phyloP scores from a whole-genome alignment of 1,284 basidiomycete genomes.

The Apiotrichum domesticum region DNA sequence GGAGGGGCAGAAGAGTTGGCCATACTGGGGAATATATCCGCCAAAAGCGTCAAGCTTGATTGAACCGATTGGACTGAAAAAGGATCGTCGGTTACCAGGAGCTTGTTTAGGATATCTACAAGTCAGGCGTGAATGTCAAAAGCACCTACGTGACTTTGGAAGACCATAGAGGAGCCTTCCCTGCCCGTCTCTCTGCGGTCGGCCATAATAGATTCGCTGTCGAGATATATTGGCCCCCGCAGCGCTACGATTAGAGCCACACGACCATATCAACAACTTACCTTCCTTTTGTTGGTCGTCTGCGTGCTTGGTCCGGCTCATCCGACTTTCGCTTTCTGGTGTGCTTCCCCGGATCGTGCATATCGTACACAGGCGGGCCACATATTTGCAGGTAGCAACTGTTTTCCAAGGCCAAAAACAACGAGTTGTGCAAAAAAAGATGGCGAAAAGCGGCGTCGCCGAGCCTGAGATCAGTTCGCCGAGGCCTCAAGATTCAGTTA shows the following conservation, averaged over 20 bases:
- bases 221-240: not conserved
- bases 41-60: slow-evolving; percentile 5
- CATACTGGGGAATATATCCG: slow-evolving; percentile 9
- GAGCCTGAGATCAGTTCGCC: slow-evolving; percentile 29
- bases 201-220: slow-evolving; percentile 41
- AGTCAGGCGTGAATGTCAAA: not conserved
- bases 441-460: slow-evolving; percentile 46
- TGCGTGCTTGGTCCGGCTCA: not conserved
- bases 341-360: slow-evolving; percentile 20
- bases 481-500: slow-evolving; percentile 3
- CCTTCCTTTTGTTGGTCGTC: slow-evolving; percentile 1
- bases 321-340: slow-evolving; percentile 12
- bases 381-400: slow-evolving; percentile 50
- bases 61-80: slow-evolving; percentile 22
- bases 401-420: slow-evolving; percentile 48
- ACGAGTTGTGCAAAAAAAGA: slow-evolving; percentile 46
- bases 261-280: not conserved
- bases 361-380: slow-evolving; percentile 44
- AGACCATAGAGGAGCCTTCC: slow-evolving; percentile 31
- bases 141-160: slow-evolving; percentile 32
- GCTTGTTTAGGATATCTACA: slow-evolving; percentile 37
- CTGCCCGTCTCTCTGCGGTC: slow-evolving; percentile 15
- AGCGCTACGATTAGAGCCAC: not conserved
- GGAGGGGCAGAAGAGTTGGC: not conserved
- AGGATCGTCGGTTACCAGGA: not conserved